A percentile compares a stretch with the other conserved stretches of the same genome.
These are phyloP conservation scores for Penicillium angulare DNA, from an alignment of 495 filamentous ascomycete species.

Conservation along the genomic window DNA sequence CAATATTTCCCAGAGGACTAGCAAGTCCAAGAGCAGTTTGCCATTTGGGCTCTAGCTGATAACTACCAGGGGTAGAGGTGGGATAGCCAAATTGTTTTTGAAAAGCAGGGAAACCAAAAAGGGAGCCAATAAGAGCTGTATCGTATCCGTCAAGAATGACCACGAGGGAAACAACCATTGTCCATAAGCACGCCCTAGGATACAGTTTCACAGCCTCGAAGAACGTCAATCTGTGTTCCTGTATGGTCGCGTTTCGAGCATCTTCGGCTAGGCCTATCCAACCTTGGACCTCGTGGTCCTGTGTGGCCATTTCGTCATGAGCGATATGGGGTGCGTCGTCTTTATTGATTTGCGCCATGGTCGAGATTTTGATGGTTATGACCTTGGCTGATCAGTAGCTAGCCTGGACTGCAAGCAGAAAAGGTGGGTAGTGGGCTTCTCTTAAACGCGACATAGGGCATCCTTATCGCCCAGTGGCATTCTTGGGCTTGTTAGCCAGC, in stretches of 20 bases:
- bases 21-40: conserved; percentile 38
- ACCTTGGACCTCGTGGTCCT: neutral
- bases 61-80: conserved; percentile 16
- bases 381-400: too few species aligned
- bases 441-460: too few species aligned
- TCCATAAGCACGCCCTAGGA: conserved; percentile 51
- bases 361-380: too few species aligned
- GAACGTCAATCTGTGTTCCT: conserved; percentile 40
- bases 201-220: conserved; percentile 44
- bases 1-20: conserved; percentile 31
- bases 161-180: conserved; percentile 39
- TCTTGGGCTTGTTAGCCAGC: too few species aligned
- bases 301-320: neutral
- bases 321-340: neutral
- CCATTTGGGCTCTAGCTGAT: conserved; percentile 34
- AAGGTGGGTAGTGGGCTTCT: neutral
- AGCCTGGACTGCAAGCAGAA: too few species aligned
- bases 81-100: conserved; percentile 32
- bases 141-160: conserved; percentile 56
- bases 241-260: neutral
- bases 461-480: too few species aligned
- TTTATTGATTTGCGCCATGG: neutral
- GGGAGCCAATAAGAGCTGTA: conserved; percentile 43
- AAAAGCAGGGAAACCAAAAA: conserved; percentile 40
- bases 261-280: neutral